Base-by-base conservation (phyloP, 1,139 yeast species). In the Diutina rugosa region DNA sequence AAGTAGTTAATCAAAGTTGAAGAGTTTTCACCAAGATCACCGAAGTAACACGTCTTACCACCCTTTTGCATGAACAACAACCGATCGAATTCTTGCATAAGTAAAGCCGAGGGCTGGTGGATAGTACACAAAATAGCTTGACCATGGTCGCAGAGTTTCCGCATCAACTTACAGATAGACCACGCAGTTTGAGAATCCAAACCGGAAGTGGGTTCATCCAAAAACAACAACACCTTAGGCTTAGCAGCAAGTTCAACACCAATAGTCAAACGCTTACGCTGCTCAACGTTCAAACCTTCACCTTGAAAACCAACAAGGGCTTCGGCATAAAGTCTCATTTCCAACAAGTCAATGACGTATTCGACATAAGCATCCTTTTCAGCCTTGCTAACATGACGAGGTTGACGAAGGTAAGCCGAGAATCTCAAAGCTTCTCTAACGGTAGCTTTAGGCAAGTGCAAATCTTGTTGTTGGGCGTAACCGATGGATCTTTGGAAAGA, bases 171-270 rank as follows among this genome's bases (percentile, higher is more conserved):
- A 68, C 89, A 83, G 64, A 87, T 82, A 26, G 93, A 82, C 95
- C 95, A 87, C 9, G 96, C 95, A 57, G 96, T 87, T 70, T 89
- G 96, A 29, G 96, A 88, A 67, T 90, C 96, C 62, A 90, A 76
- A 66, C 97, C 97, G 6, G 96, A 89, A 28, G 97, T 90, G 9
- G 97, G 97, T 68, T 90, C 97, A 72, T 90, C 97, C 65, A 90
- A 77, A 71, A 90, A 90, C 57, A 90, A 73, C 60, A 90, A 73
- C 58, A 90, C 74, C 61, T 85, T 84, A 5, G 97, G 96, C 67
- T 87, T 89, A 30, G 96, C 96, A 52, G 90, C 95, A 58, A 90
- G 73, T 66, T 90, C 96, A 58, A 90, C 95, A 62, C 95, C 91
- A 66, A 87, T 84, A 26, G 95, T 86, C 63, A 88, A 76, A 67